Base-by-base conservation (phyloP, 1,284 basidiomycete genomes). In the Tilletia caries region DNA sequence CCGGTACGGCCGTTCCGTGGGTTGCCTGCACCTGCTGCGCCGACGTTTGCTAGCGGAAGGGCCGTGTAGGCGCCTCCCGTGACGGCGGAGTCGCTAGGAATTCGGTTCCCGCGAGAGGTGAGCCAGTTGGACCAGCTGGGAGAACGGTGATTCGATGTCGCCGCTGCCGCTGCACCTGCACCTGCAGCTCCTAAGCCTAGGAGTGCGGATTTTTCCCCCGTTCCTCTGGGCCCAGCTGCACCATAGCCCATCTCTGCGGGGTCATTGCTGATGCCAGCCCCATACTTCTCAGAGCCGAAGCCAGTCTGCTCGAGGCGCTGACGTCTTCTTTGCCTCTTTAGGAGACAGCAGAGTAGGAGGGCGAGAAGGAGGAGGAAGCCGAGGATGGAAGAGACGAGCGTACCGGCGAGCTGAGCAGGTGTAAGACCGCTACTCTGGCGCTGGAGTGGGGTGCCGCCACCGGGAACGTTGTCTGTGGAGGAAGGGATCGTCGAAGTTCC, bases 391-490 rank as follows among this genome's bases (percentile, higher is more conserved):
- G 32, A 27, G 12, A 62, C 58, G 58, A 62, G 32, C 15, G 32
- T 33, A 32, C 58, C 58, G 58, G 58, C 58, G 4, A 62, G 58
- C 29, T 62, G 58, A 1, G 29, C 58, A 6, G 58, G 58, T 18
- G 58, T 62, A 20, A 62, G 58, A n/a, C 58, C 58, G 48, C 48
- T 3, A 18, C 58, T 33, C n/a, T 62, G 58, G 23, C 58, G 58
- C 18, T 37, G 27, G 32, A 62, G 58, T 33, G 58, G 58, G 10
- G 4, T 33, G 8, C 15, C 37, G 34, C 58, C 58, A 29, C 32
- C 32, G 15, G 58, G 58, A 34, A 20, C 32, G 1, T 3, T 62
- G 6, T 15, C 33, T 5, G 29, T 34, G 18, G 32, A 18, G 3
- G 58, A 5, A 8, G 58, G 58, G 20, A 62, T 15, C 10, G 58